These are phyloP conservation scores for Fraxinus sp. DNA, from an alignment of 305 asterid genomes.

Conservation along the genomic window DNA sequence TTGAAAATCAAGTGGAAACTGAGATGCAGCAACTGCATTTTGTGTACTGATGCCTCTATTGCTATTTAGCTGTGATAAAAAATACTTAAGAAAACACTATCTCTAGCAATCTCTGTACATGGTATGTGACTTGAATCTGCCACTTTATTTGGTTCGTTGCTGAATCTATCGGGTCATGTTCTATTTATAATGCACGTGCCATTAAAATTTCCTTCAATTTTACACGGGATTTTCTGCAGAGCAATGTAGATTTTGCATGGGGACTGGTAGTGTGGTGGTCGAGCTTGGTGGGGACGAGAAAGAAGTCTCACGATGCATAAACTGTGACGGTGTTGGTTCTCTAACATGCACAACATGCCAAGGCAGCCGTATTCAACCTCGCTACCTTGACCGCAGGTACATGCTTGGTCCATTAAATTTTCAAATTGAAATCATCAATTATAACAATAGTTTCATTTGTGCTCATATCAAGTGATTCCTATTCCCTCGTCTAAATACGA, in stretches of 20 bases:
- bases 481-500: not conserved
- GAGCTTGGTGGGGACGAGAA: constrained; percentile 81
- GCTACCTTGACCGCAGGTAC: constrained; percentile 97
- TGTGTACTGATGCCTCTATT: not conserved
- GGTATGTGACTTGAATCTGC: not conserved
- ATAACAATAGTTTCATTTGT: not conserved
- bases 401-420: not conserved
- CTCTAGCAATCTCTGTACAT: not conserved
- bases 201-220: not conserved
- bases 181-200: not conserved
- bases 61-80: not conserved
- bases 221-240: constrained; percentile 44
- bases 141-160: not conserved
- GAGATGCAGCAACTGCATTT: not conserved
- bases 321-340: constrained; percentile 85
- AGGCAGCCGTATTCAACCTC: constrained; percentile 97
- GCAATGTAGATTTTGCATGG: constrained; percentile 83
- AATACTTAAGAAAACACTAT: not conserved
- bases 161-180: not conserved
- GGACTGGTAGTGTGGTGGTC: constrained; percentile 66
- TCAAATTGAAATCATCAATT: not conserved
- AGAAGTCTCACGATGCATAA: constrained; percentile 85
- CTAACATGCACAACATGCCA: constrained; percentile 96
- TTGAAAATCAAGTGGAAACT: not conserved
- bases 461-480: not conserved